Percentiles rank a stretch among this genome's conserved stretches.
Evolutionary conservation across 345 rosid species (phyloP).

Genomic region (Salix caprea): DNA sequence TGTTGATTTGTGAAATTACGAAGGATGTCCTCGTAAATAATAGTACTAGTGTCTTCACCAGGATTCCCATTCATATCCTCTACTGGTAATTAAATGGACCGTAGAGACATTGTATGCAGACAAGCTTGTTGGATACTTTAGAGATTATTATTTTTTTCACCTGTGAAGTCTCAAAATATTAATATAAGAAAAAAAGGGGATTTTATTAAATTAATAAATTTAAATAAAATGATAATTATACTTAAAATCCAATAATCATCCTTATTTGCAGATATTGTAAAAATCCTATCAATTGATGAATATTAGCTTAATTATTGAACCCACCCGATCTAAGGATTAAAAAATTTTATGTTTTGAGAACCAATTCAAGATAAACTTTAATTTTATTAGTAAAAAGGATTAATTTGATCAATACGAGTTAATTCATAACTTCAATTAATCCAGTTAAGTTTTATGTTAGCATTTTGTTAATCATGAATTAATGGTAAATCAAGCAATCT

Average conservation of each 20-base stretch:
- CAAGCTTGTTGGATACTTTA: not conserved
- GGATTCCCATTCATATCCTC: not conserved
- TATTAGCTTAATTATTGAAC: not conserved
- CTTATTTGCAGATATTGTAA: not conserved
- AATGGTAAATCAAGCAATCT: too few relatives aligned
- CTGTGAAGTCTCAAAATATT: not conserved
- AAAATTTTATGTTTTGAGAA: too few relatives aligned
- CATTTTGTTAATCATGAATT: too few relatives aligned
- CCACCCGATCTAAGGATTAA: too few relatives aligned
- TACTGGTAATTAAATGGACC: not conserved
- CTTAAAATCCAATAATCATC: not conserved
- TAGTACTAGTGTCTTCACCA: not conserved
- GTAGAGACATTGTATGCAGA: not conserved
- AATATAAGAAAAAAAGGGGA: too few relatives aligned
- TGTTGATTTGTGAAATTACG: constrained; percentile 1
- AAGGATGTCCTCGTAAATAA: not conserved
- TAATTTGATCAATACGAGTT: too few relatives aligned
- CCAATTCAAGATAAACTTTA: too few relatives aligned
- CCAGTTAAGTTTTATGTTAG: too few relatives aligned
- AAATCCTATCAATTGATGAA: not conserved
- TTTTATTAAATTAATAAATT: not conserved
- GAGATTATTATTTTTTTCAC: not conserved
- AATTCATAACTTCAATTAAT: too few relatives aligned
- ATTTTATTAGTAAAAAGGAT: too few relatives aligned
- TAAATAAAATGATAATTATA: not conserved